A percentile compares a stretch with the other conserved stretches of the same genome.
These are phyloP conservation scores for Polysphondylium violaceum DNA, from an alignment of 78 protist species.

Conservation along the genomic window DNA sequence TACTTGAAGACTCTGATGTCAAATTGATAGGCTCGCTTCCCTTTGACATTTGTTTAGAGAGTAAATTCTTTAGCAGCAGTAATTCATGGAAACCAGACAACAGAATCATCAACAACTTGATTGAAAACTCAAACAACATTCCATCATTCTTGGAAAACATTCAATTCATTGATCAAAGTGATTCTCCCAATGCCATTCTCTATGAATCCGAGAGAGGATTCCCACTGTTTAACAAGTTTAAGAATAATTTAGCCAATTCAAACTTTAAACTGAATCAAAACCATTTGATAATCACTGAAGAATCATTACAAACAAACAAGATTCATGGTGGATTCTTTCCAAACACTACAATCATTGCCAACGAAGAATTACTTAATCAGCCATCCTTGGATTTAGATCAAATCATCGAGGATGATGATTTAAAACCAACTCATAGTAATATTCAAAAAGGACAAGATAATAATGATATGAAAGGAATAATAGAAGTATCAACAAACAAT, in stretches of 20 bases:
- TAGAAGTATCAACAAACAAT: background rate
- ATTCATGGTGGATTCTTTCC: conserved; percentile 69
- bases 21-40: conserved; percentile 21
- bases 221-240: conserved; percentile 21
- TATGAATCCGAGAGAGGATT: conserved; percentile 36
- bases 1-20: conserved; percentile 44
- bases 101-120: conserved; percentile 20
- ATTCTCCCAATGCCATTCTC: background rate
- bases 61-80: conserved; percentile 50
- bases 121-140: conserved; percentile 22
- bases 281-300: conserved; percentile 5
- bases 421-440: background rate
- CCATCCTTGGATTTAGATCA: too few species aligned
- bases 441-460: background rate
- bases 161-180: conserved; percentile 22
- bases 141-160: conserved; percentile 68
- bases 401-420: too few species aligned
- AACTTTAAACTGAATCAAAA: background rate
- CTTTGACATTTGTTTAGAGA: conserved; percentile 12
- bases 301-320: conserved; percentile 2
- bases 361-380: background rate
- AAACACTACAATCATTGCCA: background rate
- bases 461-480: background rate
- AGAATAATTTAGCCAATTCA: background rate
- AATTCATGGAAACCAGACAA: conserved; percentile 6